Evolutionary conservation across 352 stramenopile species (phyloP).

Genomic region (Pythium oligandrum): DNA sequence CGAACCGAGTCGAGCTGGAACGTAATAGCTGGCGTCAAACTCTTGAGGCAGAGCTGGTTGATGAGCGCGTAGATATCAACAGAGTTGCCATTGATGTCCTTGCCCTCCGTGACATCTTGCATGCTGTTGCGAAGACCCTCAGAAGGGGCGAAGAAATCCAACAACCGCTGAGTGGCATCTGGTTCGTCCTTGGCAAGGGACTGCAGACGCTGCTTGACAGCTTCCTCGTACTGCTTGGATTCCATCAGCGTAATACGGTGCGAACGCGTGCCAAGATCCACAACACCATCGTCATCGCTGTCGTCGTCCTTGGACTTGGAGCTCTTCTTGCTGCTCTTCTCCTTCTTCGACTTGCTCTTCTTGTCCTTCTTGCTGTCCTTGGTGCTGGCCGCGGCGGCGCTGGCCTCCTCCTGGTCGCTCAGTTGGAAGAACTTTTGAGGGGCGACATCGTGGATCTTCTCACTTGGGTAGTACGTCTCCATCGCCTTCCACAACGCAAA

Average conservation of each 20-base stretch:
- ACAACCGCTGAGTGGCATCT: constrained; percentile 77
- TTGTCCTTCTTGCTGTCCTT: constrained; percentile 36
- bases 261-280: constrained; percentile 67
- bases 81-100: constrained; percentile 49
- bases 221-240: constrained; percentile 97
- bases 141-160: constrained; percentile 77
- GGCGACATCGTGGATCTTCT: constrained; percentile 89
- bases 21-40: constrained; percentile 75
- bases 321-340: constrained; percentile 49
- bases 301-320: constrained; percentile 55
- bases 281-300: constrained; percentile 64
- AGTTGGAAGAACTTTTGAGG: constrained; percentile 94
- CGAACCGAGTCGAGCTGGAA: constrained; percentile 88
- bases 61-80: constrained; percentile 71
- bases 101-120: constrained; percentile 41
- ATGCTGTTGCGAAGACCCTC: constrained; percentile 59
- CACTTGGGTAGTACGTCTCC: constrained; percentile 61
- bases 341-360: constrained; percentile 42
- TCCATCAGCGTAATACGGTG: constrained; percentile 96
- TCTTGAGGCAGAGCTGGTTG: constrained; percentile 53
- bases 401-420: constrained; percentile 31
- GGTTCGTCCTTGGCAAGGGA: constrained; percentile 86
- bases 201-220: constrained; percentile 92
- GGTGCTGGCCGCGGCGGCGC: constrained; percentile 1
- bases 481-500: constrained; percentile 94